Percentiles rank a stretch among this genome's conserved stretches.
These are phyloP conservation scores for Dothistroma pini DNA, from an alignment of 2,329 filamentous ascomycete species.

Conservation along the genomic window DNA sequence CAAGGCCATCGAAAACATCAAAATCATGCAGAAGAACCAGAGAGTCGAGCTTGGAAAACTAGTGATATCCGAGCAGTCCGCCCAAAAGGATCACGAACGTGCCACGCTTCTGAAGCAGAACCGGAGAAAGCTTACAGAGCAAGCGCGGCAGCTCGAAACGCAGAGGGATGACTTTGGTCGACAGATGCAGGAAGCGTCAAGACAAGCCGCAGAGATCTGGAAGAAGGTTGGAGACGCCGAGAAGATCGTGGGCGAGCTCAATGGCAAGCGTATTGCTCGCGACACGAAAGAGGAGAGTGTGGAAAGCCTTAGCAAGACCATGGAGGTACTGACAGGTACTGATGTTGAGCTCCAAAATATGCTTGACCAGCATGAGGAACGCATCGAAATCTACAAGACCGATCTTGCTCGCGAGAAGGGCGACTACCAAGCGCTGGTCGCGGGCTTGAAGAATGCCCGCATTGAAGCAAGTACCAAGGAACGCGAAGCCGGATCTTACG, in stretches of 20 bases:
- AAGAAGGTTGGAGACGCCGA: slow-evolving; percentile 70
- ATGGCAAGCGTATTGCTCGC: slow-evolving; percentile 72
- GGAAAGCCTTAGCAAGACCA: slow-evolving; percentile 64
- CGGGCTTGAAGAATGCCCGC: slow-evolving; percentile 48
- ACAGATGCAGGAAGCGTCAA: slow-evolving; percentile 59
- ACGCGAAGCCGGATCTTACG: slow-evolving; percentile 68
- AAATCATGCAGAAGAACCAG: slow-evolving; percentile 76
- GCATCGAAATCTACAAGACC: slow-evolving; percentile 62
- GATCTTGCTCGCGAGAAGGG: slow-evolving; percentile 56
- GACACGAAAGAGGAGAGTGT: slow-evolving; percentile 67
- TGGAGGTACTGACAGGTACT: slow-evolving; percentile 67
- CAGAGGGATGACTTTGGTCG: slow-evolving; percentile 57
- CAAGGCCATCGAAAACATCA: slow-evolving; percentile 95
- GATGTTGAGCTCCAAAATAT: slow-evolving; percentile 71
- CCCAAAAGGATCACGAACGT: slow-evolving; percentile 79
- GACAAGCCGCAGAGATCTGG: slow-evolving; percentile 58
- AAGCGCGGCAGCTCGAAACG: slow-evolving; percentile 60
- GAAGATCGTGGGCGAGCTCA: slow-evolving; percentile 69
- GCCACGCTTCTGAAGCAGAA: slow-evolving; percentile 67
- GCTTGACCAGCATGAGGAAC: slow-evolving; percentile 73
- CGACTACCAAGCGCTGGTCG: slow-evolving; percentile 62
- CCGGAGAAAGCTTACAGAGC: slow-evolving; percentile 45
- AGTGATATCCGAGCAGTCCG: slow-evolving; percentile 70
- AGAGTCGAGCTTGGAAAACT: slow-evolving; percentile 69
- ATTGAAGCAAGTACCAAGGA: slow-evolving; percentile 45